phyloP scores from a whole-genome alignment of 2,329 filamentous ascomycete genomes.

The Diaporthe citriasiana region DNA sequence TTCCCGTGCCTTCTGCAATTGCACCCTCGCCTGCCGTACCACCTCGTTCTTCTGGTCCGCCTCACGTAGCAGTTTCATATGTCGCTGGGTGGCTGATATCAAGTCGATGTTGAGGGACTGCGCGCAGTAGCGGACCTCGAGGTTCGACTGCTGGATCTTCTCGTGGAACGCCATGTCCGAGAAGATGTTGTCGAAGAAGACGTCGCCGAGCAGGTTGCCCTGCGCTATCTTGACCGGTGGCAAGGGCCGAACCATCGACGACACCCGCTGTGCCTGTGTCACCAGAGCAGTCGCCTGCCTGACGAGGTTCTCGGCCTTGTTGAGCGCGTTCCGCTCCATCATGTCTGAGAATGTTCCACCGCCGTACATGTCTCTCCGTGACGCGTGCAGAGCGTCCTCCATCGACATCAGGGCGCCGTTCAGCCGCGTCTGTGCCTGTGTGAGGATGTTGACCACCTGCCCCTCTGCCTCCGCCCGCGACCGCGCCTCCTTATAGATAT shows the following conservation, averaged over 20 bases:
- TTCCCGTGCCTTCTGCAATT: slow-evolving; percentile 61
- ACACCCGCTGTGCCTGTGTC: slow-evolving; percentile 56
- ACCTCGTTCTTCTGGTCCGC: slow-evolving; percentile 49
- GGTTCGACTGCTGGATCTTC: slow-evolving; percentile 61
- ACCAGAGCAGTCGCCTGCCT: slow-evolving; percentile 57
- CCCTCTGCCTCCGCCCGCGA: slow-evolving; percentile 55
- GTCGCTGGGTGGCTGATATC: slow-evolving; percentile 50
- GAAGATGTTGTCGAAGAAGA: slow-evolving; percentile 70
- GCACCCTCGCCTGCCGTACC: slow-evolving; percentile 52
- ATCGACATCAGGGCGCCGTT: slow-evolving; percentile 54
- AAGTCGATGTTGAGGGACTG: slow-evolving; percentile 51
- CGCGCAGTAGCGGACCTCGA: slow-evolving; percentile 54
- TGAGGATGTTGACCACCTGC: slow-evolving; percentile 57
- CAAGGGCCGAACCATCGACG: slow-evolving; percentile 56
- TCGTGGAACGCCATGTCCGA: slow-evolving; percentile 66
- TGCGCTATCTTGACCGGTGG: slow-evolving; percentile 59
- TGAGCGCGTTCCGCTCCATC: slow-evolving; percentile 67
- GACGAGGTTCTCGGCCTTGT: slow-evolving; percentile 60
- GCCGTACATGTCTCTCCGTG: slow-evolving; percentile 63
- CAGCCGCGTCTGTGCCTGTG: slow-evolving; percentile 55
- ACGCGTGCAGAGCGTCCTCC: slow-evolving; percentile 57
- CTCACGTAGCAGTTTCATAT: slow-evolving; percentile 50
- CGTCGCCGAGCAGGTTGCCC: slow-evolving; percentile 62
- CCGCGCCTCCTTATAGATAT: slow-evolving; percentile 56
- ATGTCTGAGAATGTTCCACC: slow-evolving; percentile 64